Evolutionary conservation across 2,329 filamentous ascomycete species (phyloP).

Genomic region (Laburnicola sp.): DNA sequence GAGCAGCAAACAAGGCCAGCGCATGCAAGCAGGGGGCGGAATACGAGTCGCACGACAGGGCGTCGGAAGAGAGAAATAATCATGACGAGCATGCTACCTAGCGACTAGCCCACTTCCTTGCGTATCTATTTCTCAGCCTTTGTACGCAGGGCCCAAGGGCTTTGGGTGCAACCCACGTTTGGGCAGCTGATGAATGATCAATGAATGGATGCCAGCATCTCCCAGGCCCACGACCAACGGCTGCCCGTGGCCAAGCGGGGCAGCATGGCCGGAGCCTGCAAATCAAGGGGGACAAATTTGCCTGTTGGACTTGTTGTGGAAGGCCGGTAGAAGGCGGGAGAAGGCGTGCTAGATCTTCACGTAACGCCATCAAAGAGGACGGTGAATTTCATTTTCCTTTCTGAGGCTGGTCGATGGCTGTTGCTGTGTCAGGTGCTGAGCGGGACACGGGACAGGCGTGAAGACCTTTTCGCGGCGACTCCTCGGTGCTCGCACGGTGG

Average conservation of each 20-base stretch:
- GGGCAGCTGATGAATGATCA: slow-evolving; percentile 3
- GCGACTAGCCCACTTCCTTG: slow-evolving; percentile 19
- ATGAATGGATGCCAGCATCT: slow-evolving; percentile 18
- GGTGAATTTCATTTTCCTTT: slow-evolving; percentile 20
- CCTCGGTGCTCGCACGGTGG: slow-evolving; percentile 17
- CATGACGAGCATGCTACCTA: slow-evolving; percentile 19
- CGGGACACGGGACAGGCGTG: slow-evolving; percentile 27
- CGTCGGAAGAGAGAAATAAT: slow-evolving; percentile 38
- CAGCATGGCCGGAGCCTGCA: slow-evolving; percentile 22
- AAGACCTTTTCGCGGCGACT: slow-evolving; percentile 29
- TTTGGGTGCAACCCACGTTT: slow-evolving; percentile 9
- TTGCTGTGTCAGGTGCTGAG: slow-evolving; percentile 33
- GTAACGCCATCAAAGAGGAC: slow-evolving; percentile 24
- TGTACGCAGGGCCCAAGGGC: slow-evolving; percentile 16
- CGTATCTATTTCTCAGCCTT: slow-evolving; percentile 21
- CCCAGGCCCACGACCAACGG: slow-evolving; percentile 34
- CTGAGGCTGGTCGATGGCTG: slow-evolving; percentile 23
- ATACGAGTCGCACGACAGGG: slow-evolving; percentile 37
- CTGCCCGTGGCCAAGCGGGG: slow-evolving; percentile 14
- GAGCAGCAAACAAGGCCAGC: slow-evolving; percentile 10
- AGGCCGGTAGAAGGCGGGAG: slow-evolving; percentile 46
- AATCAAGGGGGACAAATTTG: slow-evolving; percentile 26
- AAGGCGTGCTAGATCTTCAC: slow-evolving; percentile 39
- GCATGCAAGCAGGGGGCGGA: slow-evolving; percentile 14
- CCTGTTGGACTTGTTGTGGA: slow-evolving; percentile 36